Base-by-base conservation (phyloP, 257 asterid genomes). In the Rauvolfia tetraphylla region DNA sequence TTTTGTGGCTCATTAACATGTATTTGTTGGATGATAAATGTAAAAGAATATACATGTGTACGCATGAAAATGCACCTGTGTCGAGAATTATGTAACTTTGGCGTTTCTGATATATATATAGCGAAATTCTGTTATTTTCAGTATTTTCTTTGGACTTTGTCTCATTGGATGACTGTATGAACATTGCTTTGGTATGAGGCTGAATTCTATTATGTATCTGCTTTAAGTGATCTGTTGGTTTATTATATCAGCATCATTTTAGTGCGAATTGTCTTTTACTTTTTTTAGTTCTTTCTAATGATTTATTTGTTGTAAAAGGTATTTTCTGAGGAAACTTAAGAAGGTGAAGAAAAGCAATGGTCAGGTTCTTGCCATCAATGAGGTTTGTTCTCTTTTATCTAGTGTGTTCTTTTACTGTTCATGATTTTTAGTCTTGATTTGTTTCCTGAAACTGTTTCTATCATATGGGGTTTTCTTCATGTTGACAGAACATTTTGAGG, bases 291-390 rank as follows among this genome's bases (percentile, higher is more conserved):
- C 11, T 6, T 61, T n/a, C 17, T 61, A 23, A 63, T 61, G 27
- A 23, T 20, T 62, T 58, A 9, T 33, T 73, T 59, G 69, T 5
- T 85, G 72, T 78, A 41, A 27, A 23, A 92, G 98, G 98, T 92
- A 93, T 39, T 93, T 89, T 56, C 77, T 93, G 92, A 89, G 98
- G 89, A 93, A 89, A 82, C 93, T 93, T 15, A 93, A 93, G 88
- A 93, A 93, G 84, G 98, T 93, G 49, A 93, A 93, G 80, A 93
- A 89, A 89, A 93, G 97, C 87, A 88, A 85, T 15, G 98, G 97
- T 0, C 98, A 93, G 86, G 79, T 93, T 79, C 94, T 93, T 44
- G 98, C 98, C 65, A 89, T 93, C 79, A 93, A 91, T 34, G 98
- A 93, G 98, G 98, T 91, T 80, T 31, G 6, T 29, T 61, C 18